Evolutionary conservation across 2,329 filamentous ascomycete genomes (phyloP).

Genomic region (Fusarium pseudoanthophilum): DNA sequence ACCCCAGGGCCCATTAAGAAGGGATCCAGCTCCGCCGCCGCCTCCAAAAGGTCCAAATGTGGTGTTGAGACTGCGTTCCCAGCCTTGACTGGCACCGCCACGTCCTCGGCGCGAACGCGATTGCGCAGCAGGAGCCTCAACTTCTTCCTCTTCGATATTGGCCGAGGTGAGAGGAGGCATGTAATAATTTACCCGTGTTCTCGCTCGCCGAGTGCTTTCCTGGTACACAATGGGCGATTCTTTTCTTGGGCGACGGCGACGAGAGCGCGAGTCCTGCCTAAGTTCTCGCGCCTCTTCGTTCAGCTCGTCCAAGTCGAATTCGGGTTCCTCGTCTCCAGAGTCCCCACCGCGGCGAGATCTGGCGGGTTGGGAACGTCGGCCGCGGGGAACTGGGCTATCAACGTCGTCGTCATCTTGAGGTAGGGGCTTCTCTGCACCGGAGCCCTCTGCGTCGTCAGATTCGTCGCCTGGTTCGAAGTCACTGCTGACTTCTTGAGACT

Average conservation of each 20-base stretch:
- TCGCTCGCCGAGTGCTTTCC: constrained; percentile 62
- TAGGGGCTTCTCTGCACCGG: constrained; percentile 52
- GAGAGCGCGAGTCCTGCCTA: constrained; percentile 63
- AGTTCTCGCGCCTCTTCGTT: constrained; percentile 74
- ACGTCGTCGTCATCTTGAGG: constrained; percentile 56
- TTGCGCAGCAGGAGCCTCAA: constrained; percentile 74
- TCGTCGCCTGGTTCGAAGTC: constrained; percentile 71
- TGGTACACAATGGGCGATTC: constrained; percentile 69
- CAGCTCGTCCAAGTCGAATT: constrained; percentile 71
- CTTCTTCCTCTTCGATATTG: constrained; percentile 79
- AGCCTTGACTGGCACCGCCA: constrained; percentile 66
- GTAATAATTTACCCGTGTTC: constrained; percentile 81
- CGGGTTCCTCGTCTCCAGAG: constrained; percentile 67
- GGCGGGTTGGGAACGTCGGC: constrained; percentile 57
- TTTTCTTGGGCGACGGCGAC: constrained; percentile 63
- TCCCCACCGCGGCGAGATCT: constrained; percentile 61
- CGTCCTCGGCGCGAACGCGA: constrained; percentile 74
- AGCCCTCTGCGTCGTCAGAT: constrained; percentile 64
- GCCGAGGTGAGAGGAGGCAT: constrained; percentile 74
- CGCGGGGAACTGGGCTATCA: constrained; percentile 62
- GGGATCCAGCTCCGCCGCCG: constrained; percentile 75
- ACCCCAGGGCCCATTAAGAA: constrained; percentile 80
- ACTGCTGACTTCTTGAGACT: constrained; percentile 66
- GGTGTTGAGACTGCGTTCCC: constrained; percentile 86
- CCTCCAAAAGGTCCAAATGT: constrained; percentile 95